phyloP scores from a whole-genome alignment of 352 stramenopile genomes.

The Thalassiosira livingstoniorum region DNA sequence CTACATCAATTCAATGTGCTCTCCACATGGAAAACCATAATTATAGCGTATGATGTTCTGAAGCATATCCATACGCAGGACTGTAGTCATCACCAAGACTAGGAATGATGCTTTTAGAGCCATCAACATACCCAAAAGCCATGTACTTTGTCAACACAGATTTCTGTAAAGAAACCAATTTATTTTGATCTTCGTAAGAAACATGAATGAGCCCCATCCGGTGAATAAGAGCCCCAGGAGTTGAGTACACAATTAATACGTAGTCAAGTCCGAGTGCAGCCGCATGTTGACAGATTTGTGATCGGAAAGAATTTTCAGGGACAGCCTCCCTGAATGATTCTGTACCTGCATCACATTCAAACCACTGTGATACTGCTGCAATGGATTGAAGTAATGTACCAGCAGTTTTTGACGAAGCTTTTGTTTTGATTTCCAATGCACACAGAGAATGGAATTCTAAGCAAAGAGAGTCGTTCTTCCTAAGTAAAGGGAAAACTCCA shows the following conservation, averaged over 20 bases:
- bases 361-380: constrained; percentile 6
- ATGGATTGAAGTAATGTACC: neutral
- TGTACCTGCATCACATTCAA: constrained; percentile 15
- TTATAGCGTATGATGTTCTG: constrained; percentile 9
- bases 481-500: constrained; percentile 26
- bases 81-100: constrained; percentile 30
- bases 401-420: neutral
- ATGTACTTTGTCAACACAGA: constrained; percentile 7
- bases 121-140: no score
- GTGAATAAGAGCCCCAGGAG: constrained; percentile 2
- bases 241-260: constrained; percentile 20
- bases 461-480: neutral
- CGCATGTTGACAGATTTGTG: constrained; percentile 32
- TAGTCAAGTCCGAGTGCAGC: constrained; percentile 15
- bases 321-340: constrained; percentile 9
- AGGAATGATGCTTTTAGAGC: constrained; percentile 15
- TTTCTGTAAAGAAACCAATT: neutral
- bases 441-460: constrained; percentile 21
- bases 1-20: neutral
- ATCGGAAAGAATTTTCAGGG: constrained; percentile 21
- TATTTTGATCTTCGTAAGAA: neutral
- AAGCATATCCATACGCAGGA: constrained; percentile 14
- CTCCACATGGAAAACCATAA: neutral
- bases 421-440: constrained; percentile 40
- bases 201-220: constrained; percentile 22